These are phyloP conservation scores for Leccinum uliginosum DNA, from an alignment of 768 basidiomycete genomes.

Conservation along the genomic window DNA sequence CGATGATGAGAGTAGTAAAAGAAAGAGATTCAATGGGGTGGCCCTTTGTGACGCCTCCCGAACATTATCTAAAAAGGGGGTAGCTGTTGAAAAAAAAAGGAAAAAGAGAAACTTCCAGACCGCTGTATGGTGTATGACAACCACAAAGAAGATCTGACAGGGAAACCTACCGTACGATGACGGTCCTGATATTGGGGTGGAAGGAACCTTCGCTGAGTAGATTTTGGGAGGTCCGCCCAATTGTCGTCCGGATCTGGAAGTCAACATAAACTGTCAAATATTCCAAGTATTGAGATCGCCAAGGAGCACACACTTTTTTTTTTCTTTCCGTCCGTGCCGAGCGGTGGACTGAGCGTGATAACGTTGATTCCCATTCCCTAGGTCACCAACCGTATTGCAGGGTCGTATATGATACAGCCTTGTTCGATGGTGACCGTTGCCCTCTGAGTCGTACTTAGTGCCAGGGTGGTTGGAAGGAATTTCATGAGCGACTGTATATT, in stretches of 20 bases:
- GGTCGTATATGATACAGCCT: background rate
- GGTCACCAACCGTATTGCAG: background rate
- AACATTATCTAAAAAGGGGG: conserved; percentile 11
- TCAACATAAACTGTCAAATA: conserved; percentile 6
- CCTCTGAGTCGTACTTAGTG: background rate
- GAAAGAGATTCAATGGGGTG: conserved; percentile 12
- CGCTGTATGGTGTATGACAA: conserved; percentile 3
- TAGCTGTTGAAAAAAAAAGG: conserved; percentile 16
- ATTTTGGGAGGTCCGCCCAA: conserved; percentile 22
- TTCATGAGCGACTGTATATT: background rate
- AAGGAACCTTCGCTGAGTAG: conserved; percentile 15
- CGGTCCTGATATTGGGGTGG: conserved; percentile 2
- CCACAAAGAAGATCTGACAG: conserved; percentile 22
- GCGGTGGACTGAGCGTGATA: background rate
- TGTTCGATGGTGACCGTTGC: background rate
- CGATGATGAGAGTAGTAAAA: conserved; percentile 6
- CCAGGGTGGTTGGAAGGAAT: background rate
- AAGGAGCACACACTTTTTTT: background rate
- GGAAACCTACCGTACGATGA: background rate
- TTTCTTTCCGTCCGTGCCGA: conserved; percentile 7
- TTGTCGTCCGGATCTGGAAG: conserved; percentile 19
- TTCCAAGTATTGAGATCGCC: background rate
- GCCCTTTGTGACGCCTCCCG: conserved; percentile 16
- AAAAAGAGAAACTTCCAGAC: conserved; percentile 9
- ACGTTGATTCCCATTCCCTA: background rate